These are phyloP conservation scores for Dothistroma pini DNA, from an alignment of 2,329 filamentous ascomycete species.

Conservation along the genomic window DNA sequence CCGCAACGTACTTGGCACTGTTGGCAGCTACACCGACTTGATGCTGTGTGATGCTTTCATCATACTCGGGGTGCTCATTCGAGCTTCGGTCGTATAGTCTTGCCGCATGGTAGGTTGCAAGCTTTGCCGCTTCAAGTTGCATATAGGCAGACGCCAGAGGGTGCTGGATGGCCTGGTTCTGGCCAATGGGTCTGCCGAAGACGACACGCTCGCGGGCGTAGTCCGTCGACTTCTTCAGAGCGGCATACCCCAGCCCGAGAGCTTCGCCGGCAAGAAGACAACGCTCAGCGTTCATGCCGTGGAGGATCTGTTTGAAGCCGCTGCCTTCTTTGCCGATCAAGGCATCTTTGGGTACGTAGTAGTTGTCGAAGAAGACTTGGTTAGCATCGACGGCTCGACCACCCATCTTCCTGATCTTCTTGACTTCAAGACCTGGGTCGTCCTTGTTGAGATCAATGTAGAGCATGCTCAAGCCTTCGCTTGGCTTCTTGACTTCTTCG, in stretches of 20 bases:
- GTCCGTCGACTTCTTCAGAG: constrained; percentile 34
- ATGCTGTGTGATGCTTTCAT: constrained; percentile 41
- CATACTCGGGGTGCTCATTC: constrained; percentile 30
- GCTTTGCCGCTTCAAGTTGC: constrained; percentile 59
- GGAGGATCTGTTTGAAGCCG: constrained; percentile 66
- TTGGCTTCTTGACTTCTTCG: constrained; percentile 64
- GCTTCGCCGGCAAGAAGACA: constrained; percentile 66
- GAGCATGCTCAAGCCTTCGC: constrained; percentile 74
- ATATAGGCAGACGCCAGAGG: constrained; percentile 58
- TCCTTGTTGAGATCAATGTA: constrained; percentile 68
- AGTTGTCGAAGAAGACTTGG: constrained; percentile 83
- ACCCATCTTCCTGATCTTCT: constrained; percentile 80
- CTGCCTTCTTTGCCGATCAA: constrained; percentile 70
- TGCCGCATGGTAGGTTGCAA: constrained; percentile 60
- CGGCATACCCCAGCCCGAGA: constrained; percentile 73
- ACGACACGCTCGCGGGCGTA: constrained; percentile 52
- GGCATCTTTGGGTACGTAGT: constrained; percentile 59
- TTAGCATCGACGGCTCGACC: constrained; percentile 79
- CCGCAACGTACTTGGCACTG: constrained; percentile 56
- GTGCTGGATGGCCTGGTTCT: constrained; percentile 59
- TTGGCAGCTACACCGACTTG: constrained; percentile 55
- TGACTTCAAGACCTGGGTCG: constrained; percentile 59
- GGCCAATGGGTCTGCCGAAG: constrained; percentile 56
- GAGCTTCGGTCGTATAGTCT: constrained; percentile 53
- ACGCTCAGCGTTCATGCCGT: constrained; percentile 50